A percentile compares a stretch with the other conserved stretches of the same genome.
Evolutionary conservation across 495 filamentous ascomycete genomes (phyloP).

Genomic region (Bombardia bombarda): DNA sequence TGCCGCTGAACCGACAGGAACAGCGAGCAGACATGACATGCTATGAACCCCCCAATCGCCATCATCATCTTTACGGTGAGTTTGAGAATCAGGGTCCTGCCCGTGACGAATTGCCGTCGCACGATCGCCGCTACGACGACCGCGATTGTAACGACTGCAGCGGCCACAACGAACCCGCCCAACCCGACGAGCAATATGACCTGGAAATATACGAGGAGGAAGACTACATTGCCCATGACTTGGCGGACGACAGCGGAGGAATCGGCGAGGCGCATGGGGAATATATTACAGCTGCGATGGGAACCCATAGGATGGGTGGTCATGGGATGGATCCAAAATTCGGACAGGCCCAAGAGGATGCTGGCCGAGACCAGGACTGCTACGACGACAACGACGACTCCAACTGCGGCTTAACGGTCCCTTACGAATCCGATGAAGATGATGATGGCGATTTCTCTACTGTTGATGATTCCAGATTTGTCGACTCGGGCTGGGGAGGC

Average conservation of each 20-base stretch:
- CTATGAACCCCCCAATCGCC: slow-evolving; percentile 23
- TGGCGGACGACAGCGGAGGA: no score
- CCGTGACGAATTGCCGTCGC: not conserved
- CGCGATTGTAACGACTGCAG: not conserved
- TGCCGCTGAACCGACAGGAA: slow-evolving; percentile 28
- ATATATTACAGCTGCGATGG: no score
- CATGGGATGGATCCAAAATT: no score
- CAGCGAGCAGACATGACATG: slow-evolving; percentile 31
- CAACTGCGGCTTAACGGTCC: slow-evolving; percentile 17
- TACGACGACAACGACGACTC: slow-evolving; percentile 11
- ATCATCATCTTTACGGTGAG: slow-evolving; percentile 58
- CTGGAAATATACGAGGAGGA: not conserved
- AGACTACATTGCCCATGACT: not conserved
- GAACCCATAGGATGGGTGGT: no score
- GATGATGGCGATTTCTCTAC: slow-evolving; percentile 35
- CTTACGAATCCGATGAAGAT: slow-evolving; percentile 30
- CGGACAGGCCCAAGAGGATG: not conserved
- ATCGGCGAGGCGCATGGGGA: no score
- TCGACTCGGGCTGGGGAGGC: slow-evolving; percentile 62
- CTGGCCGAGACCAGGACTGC: slow-evolving; percentile 7
- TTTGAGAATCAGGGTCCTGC: slow-evolving; percentile 27
- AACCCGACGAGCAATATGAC: not conserved
- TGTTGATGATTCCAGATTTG: slow-evolving; percentile 46
- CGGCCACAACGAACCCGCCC: no score
- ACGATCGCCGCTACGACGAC: not conserved